Evolutionary conservation across 176 grass and related monocot genomes (phyloP).

Genomic region (Zizania latifolia): DNA sequence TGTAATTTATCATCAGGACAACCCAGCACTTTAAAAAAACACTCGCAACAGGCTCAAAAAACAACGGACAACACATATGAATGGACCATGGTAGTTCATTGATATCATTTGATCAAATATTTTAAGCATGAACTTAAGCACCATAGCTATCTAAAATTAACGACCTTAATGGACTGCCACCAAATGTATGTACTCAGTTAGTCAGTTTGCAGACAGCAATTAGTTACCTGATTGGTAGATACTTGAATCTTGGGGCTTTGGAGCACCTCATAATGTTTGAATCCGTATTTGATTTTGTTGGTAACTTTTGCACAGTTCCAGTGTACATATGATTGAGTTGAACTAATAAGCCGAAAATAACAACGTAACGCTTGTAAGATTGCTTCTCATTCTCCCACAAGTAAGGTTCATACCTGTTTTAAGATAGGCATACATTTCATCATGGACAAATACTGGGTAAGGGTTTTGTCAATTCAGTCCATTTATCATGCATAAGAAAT

Average conservation of each 20-base stretch:
- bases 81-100: not conserved
- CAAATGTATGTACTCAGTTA: slow-evolving; percentile 14
- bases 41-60: not conserved
- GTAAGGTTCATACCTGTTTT: slow-evolving; percentile 92
- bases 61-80: not conserved
- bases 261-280: slow-evolving; percentile 99
- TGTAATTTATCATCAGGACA: slow-evolving; percentile 10
- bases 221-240: slow-evolving; percentile 92
- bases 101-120: slow-evolving; percentile 3
- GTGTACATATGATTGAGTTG: slow-evolving; percentile 94
- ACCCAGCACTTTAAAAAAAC: not conserved
- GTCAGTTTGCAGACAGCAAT: slow-evolving; percentile 13
- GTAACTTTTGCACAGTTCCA: slow-evolving; percentile 66
- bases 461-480: not conserved
- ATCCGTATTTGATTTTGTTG: slow-evolving; percentile 89
- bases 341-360: slow-evolving; percentile 96
- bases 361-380: slow-evolving; percentile 93
- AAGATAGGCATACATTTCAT: slow-evolving; percentile 25
- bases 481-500: slow-evolving; percentile 2
- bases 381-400: slow-evolving; percentile 99
- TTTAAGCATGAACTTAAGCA: not conserved
- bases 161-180: not conserved
- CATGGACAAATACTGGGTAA: not conserved
- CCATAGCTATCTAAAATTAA: not conserved
- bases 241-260: slow-evolving; percentile 94